Evolutionary conservation across 2,329 filamentous ascomycete genomes (phyloP), one percentile per base, ranked within the genome.

Genomic region (Ophiognomonia clavigignenti-juglandacearum): DNA sequence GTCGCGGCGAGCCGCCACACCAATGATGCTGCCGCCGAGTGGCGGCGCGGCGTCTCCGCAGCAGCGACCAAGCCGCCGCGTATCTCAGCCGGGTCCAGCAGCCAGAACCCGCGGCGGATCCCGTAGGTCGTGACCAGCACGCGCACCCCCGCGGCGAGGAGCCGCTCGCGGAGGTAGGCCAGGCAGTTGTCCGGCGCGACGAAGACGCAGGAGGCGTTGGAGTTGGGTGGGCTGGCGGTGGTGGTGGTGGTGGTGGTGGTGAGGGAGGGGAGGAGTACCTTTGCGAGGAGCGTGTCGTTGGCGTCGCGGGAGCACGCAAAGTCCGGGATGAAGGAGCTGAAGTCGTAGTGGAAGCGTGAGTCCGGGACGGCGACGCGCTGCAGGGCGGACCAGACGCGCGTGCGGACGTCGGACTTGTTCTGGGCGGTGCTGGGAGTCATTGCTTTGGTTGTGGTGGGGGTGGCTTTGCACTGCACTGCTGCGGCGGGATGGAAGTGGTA

Each of bases 111-210:
- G 31, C 69, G 56, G 11, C 65, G 56, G 10, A 72, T 63, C 24
- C 61, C 60, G 45, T 71, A 68, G 14, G 69, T 71, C 1, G 66
- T 69, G 2, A 69, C 61, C 3, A 72, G 48, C 6, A 72, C 48
- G 22, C 54, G 64, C 50, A 70, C 71, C 5, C 67, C 68, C 47
- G 67, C 67, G 39, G 54, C 55, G 23, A 72, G 56, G 7, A 67
- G 64, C n/a, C 55, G 55, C 20, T 55, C 53, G 13, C 69, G 61
- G 22, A 72, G 56, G 8, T 61, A 53, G 53, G 71, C 67, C n/a
- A 72, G 59, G 53, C 67, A 70, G 48, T 70, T 71, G 52, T 72
- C 69, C 2, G 67, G 64, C 5, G 67, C 65, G 19, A 68, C 62
- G 50, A 72, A 70, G 38, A 72, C 51, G 4, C 58, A 57, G 10